Conservation (phyloP, 1,284 basidiomycete genomes). For the Thelephora terrestris region DNA sequence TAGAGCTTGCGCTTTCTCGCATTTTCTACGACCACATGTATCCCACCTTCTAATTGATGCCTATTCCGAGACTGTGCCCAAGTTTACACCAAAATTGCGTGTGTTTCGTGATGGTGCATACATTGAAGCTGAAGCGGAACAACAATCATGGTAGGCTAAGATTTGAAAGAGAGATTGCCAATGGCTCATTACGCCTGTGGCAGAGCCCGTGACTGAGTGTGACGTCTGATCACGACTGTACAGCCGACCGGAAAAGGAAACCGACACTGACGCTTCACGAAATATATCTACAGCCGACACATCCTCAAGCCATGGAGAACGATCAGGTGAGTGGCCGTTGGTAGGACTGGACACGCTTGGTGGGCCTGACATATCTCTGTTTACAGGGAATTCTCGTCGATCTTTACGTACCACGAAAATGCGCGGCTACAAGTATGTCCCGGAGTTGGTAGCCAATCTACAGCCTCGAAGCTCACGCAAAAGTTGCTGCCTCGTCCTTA, state of each 20-base stretch:
- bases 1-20: no score
- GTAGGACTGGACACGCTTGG: background rate
- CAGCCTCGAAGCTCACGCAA: background rate
- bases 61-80: no score
- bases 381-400: constrained; percentile 93
- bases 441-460: constrained; percentile 1
- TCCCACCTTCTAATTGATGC: no score
- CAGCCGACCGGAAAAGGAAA: background rate
- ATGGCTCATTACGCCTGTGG: no score
- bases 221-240: background rate
- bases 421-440: constrained; percentile 85
- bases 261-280: background rate
- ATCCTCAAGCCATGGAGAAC: constrained; percentile 54
- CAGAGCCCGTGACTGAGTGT: background rate
- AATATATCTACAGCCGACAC: background rate
- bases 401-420: constrained; percentile 99
- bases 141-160: no score
- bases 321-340: constrained; percentile 43
- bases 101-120: no score
- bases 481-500: background rate
- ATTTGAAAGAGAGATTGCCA: no score
- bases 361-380: constrained; percentile 10
- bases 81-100: no score
- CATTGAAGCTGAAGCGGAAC: no score
- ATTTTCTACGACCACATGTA: no score